phyloP scores from a whole-genome alignment of 1,284 basidiomycete species.

The Volvariella volvacea region DNA sequence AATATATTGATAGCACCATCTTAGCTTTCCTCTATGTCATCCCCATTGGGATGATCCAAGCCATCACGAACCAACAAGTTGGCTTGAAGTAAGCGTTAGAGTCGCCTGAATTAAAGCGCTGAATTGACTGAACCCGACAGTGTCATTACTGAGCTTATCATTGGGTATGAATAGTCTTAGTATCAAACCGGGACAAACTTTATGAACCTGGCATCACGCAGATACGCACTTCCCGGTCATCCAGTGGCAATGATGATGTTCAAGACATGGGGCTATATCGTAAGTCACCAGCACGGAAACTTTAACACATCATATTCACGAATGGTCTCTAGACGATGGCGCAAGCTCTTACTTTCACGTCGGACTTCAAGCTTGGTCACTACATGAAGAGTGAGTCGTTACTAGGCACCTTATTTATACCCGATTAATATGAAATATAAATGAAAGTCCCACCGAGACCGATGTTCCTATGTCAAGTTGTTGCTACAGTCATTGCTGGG shows the following conservation, averaged over 20 bases:
- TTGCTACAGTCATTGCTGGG: conserved; percentile 55
- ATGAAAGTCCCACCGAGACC: conserved; percentile 32
- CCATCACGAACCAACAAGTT: conserved; percentile 56
- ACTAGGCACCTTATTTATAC: too few relatives aligned
- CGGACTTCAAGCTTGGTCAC: conserved; percentile 65
- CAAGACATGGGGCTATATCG: conserved; percentile 41
- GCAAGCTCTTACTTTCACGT: conserved; percentile 44
- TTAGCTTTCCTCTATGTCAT: conserved; percentile 52
- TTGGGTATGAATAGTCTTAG: conserved; percentile 17
- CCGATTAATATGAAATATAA: conserved; percentile 48
- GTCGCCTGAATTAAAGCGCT: conserved; percentile 15
- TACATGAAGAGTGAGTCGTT: conserved; percentile 61
- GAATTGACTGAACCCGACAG: conserved; percentile 20
- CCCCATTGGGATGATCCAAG: conserved; percentile 62
- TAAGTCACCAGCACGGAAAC: conserved; percentile 7
- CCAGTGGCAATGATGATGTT: conserved; percentile 58
- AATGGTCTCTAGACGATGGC: conserved; percentile 19
- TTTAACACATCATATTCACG: too few relatives aligned
- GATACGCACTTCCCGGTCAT: conserved; percentile 38
- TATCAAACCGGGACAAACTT: too few relatives aligned
- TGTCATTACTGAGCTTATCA: conserved; percentile 51
- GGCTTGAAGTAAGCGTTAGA: conserved; percentile 35
- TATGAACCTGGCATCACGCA: too few relatives aligned
- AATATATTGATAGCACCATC: conserved; percentile 11
- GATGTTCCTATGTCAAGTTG: conserved; percentile 54